Evolutionary conservation across 768 basidiomycete genomes (phyloP), one percentile per base, ranked within the genome.

Genomic region (Tricholoma flavovirens): DNA sequence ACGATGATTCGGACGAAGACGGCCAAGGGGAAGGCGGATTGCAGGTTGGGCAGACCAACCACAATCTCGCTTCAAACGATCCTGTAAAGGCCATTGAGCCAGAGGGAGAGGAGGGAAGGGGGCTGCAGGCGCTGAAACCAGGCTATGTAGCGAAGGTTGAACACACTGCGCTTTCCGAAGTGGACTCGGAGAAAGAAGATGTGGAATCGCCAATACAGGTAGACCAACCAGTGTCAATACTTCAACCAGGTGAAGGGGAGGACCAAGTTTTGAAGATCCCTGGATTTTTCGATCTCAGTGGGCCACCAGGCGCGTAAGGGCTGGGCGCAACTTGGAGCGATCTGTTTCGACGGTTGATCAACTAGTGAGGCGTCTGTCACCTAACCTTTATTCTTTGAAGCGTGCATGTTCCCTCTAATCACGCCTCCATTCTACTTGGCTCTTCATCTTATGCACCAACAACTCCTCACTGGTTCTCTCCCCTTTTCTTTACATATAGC

Each of bases 261-360:
- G 56, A 54, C 19, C 59, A 71, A 26, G 71, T 75, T 24, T 55
- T 66, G 21, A 63, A 51, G 53, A 83, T 84, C 68, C 83, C 83
- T 2, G 83, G 83, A 10, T 78, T 79, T 26, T 82, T 83, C 59
- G 71, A 76, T 55, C 29, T 69, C 26, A 60, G 65, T 5, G 64
- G 55, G 2, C 60, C 56, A 7, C 49, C 53, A 19, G 53, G 59
- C 12, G 53, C 21, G 12, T 52, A 38, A 17, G 54, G 49, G 26
- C 55, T 30, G 36, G 57, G 52, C 29, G 53, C 36, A 38, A 59
- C 67, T 6, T 73, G 71, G 73, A 57, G 54, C 11, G 69, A 70
- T 46, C 66, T 72, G 68, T 59, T 71, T 26, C 61, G 65, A 61
- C 68, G 64, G 59, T 48, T 73, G 51, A 56, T 56, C 42, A 61